These are phyloP conservation scores for Lecanoromycetidae sp. DNA, from an alignment of 2,329 filamentous ascomycete genomes.

Conservation along the genomic window DNA sequence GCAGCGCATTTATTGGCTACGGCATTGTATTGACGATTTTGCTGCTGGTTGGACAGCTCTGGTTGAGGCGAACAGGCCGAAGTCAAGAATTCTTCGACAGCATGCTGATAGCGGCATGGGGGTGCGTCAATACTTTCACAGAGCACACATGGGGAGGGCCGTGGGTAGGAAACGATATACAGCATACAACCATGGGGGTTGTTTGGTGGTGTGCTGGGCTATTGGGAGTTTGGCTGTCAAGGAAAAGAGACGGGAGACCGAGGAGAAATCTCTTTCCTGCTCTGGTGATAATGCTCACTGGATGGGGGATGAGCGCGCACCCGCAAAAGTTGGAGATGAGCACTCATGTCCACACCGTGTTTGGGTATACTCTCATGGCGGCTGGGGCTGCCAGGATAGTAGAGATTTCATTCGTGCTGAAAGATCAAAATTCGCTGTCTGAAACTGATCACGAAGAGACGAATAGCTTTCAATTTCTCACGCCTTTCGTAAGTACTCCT, in stretches of 20 bases:
- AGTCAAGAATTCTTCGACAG: constrained; percentile 98
- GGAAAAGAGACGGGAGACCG: constrained; percentile 67
- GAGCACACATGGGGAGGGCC: constrained; percentile 84
- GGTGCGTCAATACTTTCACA: constrained; percentile 94
- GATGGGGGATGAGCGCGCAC: constrained; percentile 90
- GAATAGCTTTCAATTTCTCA: constrained; percentile 61
- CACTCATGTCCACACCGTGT: constrained; percentile 75
- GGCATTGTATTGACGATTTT: constrained; percentile 77
- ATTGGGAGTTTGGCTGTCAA: constrained; percentile 82
- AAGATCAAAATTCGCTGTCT: constrained; percentile 53
- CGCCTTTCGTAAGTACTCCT: constrained; percentile 52
- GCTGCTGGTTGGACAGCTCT: constrained; percentile 75
- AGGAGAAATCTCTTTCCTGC: constrained; percentile 88
- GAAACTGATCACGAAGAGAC: constrained; percentile 53
- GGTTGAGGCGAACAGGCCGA: constrained; percentile 68
- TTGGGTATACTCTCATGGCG: constrained; percentile 91
- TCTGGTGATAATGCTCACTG: constrained; percentile 81
- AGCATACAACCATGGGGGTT: constrained; percentile 99
- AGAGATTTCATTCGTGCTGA: constrained; percentile 79
- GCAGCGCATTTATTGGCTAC: constrained; percentile 88
- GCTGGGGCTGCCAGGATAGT: constrained; percentile 74
- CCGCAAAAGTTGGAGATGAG: constrained; percentile 74
- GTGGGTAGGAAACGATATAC: constrained; percentile 89
- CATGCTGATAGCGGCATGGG: constrained; percentile 82
- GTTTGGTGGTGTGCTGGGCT: constrained; percentile 96